A percentile compares a stretch with the other conserved stretches of the same genome.
Conservation (phyloP, 805 yeast species). For the Ascoidea tarda region DNA sequence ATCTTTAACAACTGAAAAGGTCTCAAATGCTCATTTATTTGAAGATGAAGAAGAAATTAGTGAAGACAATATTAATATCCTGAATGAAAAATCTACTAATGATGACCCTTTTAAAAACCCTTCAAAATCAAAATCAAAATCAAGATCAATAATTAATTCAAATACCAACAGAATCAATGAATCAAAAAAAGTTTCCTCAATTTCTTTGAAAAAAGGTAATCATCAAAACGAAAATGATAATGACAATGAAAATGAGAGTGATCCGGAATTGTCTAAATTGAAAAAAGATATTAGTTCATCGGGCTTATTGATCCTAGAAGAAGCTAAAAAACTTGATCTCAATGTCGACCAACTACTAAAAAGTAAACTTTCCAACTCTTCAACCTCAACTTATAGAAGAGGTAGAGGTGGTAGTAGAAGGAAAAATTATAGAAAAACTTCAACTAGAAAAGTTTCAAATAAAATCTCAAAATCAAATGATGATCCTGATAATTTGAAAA, state of each 20-base stretch:
- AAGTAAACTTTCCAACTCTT: neutral
- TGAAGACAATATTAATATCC: neutral
- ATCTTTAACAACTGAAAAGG: constrained; percentile 4
- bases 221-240: neutral
- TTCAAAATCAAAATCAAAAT: no score
- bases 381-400: neutral
- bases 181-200: no score
- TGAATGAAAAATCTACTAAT: no score
- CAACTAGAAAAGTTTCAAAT: neutral
- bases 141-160: no score
- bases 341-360: neutral
- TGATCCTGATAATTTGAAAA: neutral
- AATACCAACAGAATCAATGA: no score
- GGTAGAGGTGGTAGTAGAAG: neutral
- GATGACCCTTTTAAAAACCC: no score
- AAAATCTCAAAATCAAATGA: neutral
- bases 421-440: neutral
- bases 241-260: neutral
- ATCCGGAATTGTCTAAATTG: neutral
- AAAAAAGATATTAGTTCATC: neutral
- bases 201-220: no score
- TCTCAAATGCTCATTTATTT: neutral
- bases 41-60: neutral
- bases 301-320: neutral
- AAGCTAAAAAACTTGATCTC: neutral